phyloP scores from a whole-genome alignment of 2,329 filamentous ascomycete species.

The Leptodontidium sp. region DNA sequence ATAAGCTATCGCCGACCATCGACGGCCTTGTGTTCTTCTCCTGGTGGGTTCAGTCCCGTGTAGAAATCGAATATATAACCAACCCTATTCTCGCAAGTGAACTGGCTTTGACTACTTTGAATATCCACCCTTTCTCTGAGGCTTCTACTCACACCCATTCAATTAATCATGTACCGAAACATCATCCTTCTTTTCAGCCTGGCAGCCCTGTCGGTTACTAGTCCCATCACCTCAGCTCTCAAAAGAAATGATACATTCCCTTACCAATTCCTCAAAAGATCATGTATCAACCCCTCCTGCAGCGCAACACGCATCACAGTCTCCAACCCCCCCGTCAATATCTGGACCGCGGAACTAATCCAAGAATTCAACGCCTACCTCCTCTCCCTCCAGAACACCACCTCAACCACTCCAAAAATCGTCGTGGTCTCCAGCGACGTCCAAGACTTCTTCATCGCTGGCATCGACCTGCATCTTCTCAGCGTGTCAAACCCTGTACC shows the following conservation, averaged over 20 bases:
- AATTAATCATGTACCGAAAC: not conserved
- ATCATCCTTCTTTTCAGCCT: not conserved
- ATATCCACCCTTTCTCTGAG: not conserved
- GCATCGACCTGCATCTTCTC: not conserved
- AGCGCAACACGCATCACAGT: not conserved
- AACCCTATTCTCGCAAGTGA: too few species aligned
- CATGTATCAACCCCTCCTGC: not conserved
- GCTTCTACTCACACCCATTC: not conserved
- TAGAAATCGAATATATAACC: not conserved
- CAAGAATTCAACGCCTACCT: not conserved
- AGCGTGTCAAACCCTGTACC: not conserved
- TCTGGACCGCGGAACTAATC: not conserved
- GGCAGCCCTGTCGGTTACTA: not conserved
- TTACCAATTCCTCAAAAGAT: not conserved
- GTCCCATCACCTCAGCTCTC: not conserved
- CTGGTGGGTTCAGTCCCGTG: too few species aligned
- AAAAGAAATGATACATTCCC: not conserved
- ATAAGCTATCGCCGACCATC: too few species aligned
- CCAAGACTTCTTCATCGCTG: not conserved
- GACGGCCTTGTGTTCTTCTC: too few species aligned
- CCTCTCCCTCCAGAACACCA: not conserved
- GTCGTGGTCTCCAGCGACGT: not conserved
- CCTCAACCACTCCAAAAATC: not conserved
- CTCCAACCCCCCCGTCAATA: not conserved
- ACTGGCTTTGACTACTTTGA: too few species aligned